Conservation (phyloP, 1,284 basidiomycete genomes). For the Stereum hirsutum region DNA sequence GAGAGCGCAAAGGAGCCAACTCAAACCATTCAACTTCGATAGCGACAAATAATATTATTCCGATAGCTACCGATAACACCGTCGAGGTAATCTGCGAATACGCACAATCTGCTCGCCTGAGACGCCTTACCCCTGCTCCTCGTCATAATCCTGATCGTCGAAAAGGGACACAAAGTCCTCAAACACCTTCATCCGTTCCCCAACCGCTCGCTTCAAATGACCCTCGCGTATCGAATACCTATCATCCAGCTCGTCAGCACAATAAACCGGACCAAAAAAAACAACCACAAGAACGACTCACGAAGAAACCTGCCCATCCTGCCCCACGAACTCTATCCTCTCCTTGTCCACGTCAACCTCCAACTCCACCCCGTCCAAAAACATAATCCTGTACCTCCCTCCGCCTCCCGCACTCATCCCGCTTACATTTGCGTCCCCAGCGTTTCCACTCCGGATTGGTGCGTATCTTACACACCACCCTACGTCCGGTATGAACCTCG, state of each 20-base stretch:
- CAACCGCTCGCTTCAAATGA: constrained; percentile 21
- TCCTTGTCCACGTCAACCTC: constrained; percentile 35
- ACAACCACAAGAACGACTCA: constrained; percentile 10
- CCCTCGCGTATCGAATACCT: constrained; percentile 28
- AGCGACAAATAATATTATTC: no score
- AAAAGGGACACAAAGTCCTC: constrained; percentile 32
- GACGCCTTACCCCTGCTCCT: no score
- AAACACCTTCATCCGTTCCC: constrained; percentile 33
- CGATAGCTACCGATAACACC: no score
- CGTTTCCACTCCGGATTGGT: no score
- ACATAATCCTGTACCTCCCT: constrained; percentile 34
- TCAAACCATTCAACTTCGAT: no score
- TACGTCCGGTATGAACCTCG: constrained; percentile 28
- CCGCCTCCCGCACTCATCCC: no score
- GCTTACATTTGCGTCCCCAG: no score
- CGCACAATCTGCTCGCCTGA: no score
- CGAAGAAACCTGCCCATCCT: constrained; percentile 20
- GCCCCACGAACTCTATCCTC: constrained; percentile 24
- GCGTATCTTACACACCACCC: constrained; percentile 37
- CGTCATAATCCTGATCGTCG: no score
- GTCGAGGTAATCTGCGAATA: no score
- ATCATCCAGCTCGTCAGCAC: background rate
- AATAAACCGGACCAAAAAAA: background rate
- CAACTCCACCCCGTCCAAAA: constrained; percentile 32
- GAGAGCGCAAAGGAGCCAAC: no score